These are phyloP conservation scores for Plasmodium chabaudi DNA, from an alignment of 169 alveolate genomes.

Conservation along the genomic window DNA sequence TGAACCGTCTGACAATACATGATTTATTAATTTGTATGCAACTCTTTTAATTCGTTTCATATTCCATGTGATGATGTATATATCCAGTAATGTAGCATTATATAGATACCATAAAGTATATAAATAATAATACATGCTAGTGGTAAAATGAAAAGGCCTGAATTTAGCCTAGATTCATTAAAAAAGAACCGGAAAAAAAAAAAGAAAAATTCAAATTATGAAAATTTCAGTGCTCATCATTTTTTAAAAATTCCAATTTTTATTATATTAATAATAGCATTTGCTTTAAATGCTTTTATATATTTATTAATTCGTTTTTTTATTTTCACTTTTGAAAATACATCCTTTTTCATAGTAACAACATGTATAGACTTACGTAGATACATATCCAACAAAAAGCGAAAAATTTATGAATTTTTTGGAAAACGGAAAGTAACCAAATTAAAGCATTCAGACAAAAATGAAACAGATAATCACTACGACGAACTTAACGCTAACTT, in stretches of 20 bases:
- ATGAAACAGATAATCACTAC: not conserved
- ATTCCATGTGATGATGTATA: too few relatives aligned
- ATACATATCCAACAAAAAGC: not conserved
- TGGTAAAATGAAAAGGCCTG: constrained; percentile 69
- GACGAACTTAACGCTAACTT: not conserved
- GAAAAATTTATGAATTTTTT: too few relatives aligned
- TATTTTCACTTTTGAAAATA: constrained; percentile 43
- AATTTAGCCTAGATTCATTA: constrained; percentile 72
- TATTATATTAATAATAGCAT: constrained; percentile 43
- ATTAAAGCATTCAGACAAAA: too few relatives aligned
- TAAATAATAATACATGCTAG: not conserved
- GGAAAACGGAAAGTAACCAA: too few relatives aligned
- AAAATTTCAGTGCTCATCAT: constrained; percentile 51
- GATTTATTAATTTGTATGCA: too few relatives aligned
- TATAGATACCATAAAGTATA: too few relatives aligned
- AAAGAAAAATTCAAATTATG: constrained; percentile 29
- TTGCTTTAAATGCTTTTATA: constrained; percentile 57
- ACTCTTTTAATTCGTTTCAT: too few relatives aligned
- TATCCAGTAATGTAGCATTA: too few relatives aligned
- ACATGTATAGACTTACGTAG: constrained; percentile 38
- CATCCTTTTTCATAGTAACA: constrained; percentile 39
- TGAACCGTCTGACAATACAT: too few relatives aligned
- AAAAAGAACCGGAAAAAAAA: constrained; percentile 37
- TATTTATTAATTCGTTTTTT: constrained; percentile 49
- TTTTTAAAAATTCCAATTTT: constrained; percentile 65